These are phyloP conservation scores for Kandelia obovata DNA, from an alignment of 345 rosid genomes.

Conservation along the genomic window DNA sequence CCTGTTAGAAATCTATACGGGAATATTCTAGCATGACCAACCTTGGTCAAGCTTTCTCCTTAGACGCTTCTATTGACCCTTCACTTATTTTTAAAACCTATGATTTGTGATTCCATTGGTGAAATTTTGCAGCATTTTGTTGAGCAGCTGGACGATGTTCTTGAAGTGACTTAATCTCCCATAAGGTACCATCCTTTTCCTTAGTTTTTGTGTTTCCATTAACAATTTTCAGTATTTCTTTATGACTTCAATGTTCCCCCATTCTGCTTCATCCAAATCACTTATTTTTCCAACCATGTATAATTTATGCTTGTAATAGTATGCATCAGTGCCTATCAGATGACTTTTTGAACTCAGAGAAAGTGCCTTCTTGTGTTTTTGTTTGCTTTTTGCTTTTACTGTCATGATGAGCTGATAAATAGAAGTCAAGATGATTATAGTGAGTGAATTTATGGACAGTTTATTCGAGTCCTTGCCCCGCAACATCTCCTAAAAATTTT, in stretches of 20 bases:
- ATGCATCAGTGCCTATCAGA: conserved; percentile 7
- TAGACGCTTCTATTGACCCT: not conserved
- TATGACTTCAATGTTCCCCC: not conserved
- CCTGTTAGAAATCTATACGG: too few species aligned
- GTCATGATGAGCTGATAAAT: conserved; percentile 71
- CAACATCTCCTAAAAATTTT: conserved; percentile 37
- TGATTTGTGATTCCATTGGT: not conserved
- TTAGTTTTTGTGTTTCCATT: not conserved
- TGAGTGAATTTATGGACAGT: conserved; percentile 36
- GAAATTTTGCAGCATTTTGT: conserved; percentile 69
- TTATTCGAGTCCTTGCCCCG: conserved; percentile 6
- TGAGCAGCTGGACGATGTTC: conserved; percentile 81
- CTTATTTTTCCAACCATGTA: not conserved
- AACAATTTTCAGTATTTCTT: not conserved
- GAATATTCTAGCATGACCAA: too few species aligned
- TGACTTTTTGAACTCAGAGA: conserved; percentile 4
- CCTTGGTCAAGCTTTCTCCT: not conserved
- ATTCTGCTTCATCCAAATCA: not conserved
- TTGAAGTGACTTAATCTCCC: conserved; percentile 71
- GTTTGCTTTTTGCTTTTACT: conserved; percentile 29
- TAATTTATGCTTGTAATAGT: not conserved
- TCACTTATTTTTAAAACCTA: conserved; percentile 3
- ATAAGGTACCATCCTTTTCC: conserved; percentile 45
- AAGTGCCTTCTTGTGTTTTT: not conserved
- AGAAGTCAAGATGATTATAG: conserved; percentile 93